These are phyloP conservation scores for Heliosperma pusillum DNA, from an alignment of 148 eudicot species.

Conservation along the genomic window DNA sequence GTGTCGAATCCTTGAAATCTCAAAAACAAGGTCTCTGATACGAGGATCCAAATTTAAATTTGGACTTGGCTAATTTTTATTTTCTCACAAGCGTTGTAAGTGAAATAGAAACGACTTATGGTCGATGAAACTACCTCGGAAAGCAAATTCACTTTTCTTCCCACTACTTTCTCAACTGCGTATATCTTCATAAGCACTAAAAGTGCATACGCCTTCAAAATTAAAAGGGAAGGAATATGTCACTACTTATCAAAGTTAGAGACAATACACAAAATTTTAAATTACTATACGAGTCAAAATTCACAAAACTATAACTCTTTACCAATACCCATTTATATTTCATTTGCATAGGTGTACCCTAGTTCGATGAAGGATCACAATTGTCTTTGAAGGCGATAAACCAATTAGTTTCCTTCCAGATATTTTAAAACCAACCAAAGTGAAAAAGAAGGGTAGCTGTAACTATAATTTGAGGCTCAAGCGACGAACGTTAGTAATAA, in stretches of 20 bases:
- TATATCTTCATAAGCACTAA: slow-evolving; percentile 86
- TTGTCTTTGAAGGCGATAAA: neutral
- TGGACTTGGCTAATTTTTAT: no score
- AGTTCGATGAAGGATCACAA: neutral
- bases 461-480: neutral
- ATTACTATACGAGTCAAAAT: neutral
- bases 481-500: no score
- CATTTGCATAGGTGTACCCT: slow-evolving; percentile 1
- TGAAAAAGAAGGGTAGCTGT: neutral
- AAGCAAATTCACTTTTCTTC: slow-evolving; percentile 74
- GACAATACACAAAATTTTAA: neutral
- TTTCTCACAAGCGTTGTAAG: no score
- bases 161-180: slow-evolving; percentile 85
- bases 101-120: neutral
- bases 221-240: neutral
- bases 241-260: neutral
- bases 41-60: no score
- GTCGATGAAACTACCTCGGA: slow-evolving; percentile 60
- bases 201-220: slow-evolving; percentile 80
- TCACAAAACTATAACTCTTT: neutral
- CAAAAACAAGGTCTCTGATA: no score
- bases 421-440: neutral
- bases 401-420: neutral
- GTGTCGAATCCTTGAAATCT: no score
- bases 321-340: neutral